Conservation (phyloP, 495 filamentous ascomycete genomes). For the Penicillium canariense region DNA sequence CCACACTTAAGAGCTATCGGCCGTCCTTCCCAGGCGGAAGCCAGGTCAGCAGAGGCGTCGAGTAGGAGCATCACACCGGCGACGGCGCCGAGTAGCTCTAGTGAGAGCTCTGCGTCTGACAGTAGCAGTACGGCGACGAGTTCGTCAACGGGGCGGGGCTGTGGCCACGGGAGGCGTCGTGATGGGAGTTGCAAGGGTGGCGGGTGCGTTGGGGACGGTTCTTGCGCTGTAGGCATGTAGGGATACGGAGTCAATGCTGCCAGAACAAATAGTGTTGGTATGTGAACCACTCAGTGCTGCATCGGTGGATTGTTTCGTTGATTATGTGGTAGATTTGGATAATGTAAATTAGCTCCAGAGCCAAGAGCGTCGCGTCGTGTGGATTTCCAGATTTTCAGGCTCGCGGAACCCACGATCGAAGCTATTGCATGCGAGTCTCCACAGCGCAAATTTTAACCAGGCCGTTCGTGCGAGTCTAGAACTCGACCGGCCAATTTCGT, state of each 20-base stretch:
- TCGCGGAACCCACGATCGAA: not conserved
- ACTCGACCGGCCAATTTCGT: not conserved
- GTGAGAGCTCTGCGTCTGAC: not conserved
- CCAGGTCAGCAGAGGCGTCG: not conserved
- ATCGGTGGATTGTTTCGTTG: no score
- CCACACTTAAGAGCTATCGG: slow-evolving; percentile 16
- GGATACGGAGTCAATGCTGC: not conserved
- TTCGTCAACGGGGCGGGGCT: slow-evolving; percentile 2
- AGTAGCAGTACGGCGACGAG: not conserved
- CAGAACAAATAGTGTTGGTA: no score
- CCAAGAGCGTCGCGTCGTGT: no score
- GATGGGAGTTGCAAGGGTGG: slow-evolving; percentile 23
- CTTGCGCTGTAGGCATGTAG: slow-evolving; percentile 20
- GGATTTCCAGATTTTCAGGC: not conserved
- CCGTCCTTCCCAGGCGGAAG: not conserved
- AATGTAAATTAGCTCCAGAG: no score
- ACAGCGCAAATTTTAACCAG: not conserved
- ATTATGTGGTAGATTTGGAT: no score
- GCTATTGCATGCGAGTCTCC: not conserved
- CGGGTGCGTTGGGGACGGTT: slow-evolving; percentile 23
- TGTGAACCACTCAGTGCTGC: no score
- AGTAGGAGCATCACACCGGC: not conserved
- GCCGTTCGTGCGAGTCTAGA: not conserved
- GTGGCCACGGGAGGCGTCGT: slow-evolving; percentile 20
- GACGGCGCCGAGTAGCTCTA: not conserved